Percentiles rank a stretch among this genome's conserved stretches.
Conservation (phyloP, 1,284 basidiomycete genomes). For the Fomitopsis palustris region DNA sequence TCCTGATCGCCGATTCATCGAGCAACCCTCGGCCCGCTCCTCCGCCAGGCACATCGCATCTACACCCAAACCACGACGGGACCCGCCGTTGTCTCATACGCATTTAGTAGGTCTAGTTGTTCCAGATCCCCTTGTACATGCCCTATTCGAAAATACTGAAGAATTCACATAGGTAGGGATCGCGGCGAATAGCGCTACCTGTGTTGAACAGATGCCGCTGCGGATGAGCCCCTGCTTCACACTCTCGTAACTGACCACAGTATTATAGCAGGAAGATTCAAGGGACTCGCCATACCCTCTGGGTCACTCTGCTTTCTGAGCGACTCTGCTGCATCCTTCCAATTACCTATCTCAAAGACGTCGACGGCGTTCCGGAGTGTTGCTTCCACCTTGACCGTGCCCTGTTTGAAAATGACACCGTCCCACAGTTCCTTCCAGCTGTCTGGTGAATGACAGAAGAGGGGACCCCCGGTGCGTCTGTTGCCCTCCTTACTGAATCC, state of each 20-base stretch:
- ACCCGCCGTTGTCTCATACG: neutral
- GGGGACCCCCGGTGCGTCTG: conserved; percentile 9
- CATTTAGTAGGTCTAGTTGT: neutral
- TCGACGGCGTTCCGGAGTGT: neutral
- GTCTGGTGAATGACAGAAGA: conserved; percentile 34
- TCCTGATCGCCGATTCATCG: conserved; percentile 1
- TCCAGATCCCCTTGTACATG: neutral
- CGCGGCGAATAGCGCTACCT: neutral
- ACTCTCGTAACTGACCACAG: conserved; percentile 5
- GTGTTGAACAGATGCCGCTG: neutral
- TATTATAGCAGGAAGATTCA: neutral
- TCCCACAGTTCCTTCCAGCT: conserved; percentile 43
- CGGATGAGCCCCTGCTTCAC: neutral
- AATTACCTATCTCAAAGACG: neutral
- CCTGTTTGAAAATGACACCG: conserved; percentile 35
- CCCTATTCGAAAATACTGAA: neutral
- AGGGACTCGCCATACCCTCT: neutral
- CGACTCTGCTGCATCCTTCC: neutral
- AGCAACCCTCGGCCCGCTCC: neutral
- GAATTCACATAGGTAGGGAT: neutral
- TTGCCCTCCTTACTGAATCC: conserved; percentile 15
- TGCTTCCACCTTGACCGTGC: conserved; percentile 34
- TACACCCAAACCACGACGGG: neutral
- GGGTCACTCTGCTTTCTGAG: no score
- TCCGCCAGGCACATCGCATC: neutral